Conservation (phyloP, 179 eudicot species). For the Spinacia oleracea region DNA sequence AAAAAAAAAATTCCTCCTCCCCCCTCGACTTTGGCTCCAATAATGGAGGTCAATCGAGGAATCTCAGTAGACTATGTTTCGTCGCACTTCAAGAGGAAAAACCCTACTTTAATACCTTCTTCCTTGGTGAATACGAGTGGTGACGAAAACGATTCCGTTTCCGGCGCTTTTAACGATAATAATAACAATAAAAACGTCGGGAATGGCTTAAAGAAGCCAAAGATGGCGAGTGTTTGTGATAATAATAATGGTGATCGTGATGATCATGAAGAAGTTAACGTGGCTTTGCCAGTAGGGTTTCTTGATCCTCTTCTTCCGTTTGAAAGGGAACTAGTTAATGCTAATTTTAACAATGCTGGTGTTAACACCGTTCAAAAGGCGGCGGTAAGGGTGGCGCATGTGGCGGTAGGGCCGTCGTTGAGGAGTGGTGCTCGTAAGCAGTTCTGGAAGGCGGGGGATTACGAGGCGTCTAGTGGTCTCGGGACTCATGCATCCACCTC, state of each 20-base stretch:
- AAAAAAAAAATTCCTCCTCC: too few relatives aligned
- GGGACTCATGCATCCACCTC: slow-evolving; percentile 1
- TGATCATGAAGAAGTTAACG: neutral
- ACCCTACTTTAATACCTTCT: neutral
- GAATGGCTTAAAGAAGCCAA: slow-evolving; percentile 10
- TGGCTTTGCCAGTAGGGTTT: slow-evolving; percentile 24
- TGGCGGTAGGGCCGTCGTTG: neutral
- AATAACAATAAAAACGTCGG: too few relatives aligned
- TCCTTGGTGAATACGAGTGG: too few relatives aligned
- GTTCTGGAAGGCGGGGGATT: slow-evolving; percentile 79
- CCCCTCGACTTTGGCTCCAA: neutral
- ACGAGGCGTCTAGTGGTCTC: slow-evolving; percentile 29
- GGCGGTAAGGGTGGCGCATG: too few relatives aligned
- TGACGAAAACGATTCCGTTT: neutral
- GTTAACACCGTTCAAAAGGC: neutral
- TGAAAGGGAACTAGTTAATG: neutral
- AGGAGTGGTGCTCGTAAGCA: slow-evolving; percentile 34
- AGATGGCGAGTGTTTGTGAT: neutral
- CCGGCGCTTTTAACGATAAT: neutral
- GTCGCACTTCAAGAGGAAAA: neutral
- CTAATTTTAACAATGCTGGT: neutral
- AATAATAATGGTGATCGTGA: neutral
- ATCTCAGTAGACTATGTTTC: neutral
- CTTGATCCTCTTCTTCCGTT: slow-evolving; percentile 15
- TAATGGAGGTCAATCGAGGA: neutral